phyloP scores from a whole-genome alignment of 768 basidiomycete species.

The Dioszegia crocea region DNA sequence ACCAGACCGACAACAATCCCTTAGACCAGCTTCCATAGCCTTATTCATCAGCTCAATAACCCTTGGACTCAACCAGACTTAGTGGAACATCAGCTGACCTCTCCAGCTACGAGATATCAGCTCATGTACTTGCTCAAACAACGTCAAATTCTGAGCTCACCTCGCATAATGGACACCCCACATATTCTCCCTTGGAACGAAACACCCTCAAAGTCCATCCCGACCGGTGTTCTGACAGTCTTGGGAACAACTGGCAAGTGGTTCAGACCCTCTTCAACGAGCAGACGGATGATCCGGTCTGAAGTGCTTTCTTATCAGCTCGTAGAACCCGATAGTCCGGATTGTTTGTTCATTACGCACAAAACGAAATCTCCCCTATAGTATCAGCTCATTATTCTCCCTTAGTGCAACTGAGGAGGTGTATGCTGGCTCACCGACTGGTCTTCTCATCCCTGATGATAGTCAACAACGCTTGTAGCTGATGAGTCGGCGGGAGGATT shows the following conservation, averaged over 20 bases:
- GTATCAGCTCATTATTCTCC: conserved; percentile 3
- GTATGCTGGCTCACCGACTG: conserved; percentile 52
- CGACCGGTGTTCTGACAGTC: conserved; percentile 54
- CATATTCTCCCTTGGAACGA: conserved; percentile 96
- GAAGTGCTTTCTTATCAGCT: conserved; percentile 37
- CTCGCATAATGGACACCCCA: conserved; percentile 89
- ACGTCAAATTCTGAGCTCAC: conserved; percentile 60
- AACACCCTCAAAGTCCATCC: conserved; percentile 79
- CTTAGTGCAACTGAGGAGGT: not conserved
- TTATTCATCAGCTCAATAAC: conserved; percentile 45
- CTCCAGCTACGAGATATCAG: conserved; percentile 34
- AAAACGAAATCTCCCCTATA: conserved; percentile 84
- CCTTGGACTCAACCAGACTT: too few species aligned
- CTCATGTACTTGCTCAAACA: not conserved
- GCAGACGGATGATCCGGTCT: conserved; percentile 67
- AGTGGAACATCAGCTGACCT: conserved; percentile 37
- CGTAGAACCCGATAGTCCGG: not conserved
- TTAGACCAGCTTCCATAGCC: conserved; percentile 96
- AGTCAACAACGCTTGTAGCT: conserved; percentile 91
- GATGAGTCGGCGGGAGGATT: conserved; percentile 81
- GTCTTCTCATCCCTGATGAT: conserved; percentile 89
- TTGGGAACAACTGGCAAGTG: conserved; percentile 72
- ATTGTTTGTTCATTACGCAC: conserved; percentile 23
- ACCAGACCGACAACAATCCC: conserved; percentile 78
- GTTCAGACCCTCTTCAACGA: conserved; percentile 64